Evolutionary conservation across 768 basidiomycete genomes (phyloP).

Genomic region (Arthromyces matolae): DNA sequence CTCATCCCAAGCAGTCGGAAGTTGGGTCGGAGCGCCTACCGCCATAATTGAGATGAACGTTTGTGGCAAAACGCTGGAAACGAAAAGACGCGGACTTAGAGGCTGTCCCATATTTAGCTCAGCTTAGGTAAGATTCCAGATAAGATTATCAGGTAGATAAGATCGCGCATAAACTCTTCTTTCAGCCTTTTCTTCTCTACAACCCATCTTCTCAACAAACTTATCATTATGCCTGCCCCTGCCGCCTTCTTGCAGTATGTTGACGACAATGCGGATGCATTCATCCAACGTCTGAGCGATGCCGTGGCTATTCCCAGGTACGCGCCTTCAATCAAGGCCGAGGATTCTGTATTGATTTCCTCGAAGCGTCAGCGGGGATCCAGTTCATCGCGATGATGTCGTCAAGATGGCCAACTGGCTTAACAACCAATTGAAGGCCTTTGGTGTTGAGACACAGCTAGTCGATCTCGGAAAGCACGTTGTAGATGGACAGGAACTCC

Average conservation of each 20-base stretch:
- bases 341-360: neutral
- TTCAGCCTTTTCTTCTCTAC: too few species aligned
- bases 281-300: conserved; percentile 74
- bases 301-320: conserved; percentile 85
- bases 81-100: too few species aligned
- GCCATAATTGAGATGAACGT: conserved; percentile 9
- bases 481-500: conserved; percentile 61
- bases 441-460: conserved; percentile 74
- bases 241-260: conserved; percentile 49
- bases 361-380: conserved; percentile 66
- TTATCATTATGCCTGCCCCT: conserved; percentile 44
- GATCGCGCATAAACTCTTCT: neutral
- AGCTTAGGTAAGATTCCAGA: conserved; percentile 10
- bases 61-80: too few species aligned
- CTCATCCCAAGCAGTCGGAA: conserved; percentile 20
- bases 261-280: conserved; percentile 64
- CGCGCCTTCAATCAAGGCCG: neutral
- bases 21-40: conserved; percentile 15
- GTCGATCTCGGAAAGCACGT: conserved; percentile 75
- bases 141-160: conserved; percentile 8
- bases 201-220: conserved; percentile 3
- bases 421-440: conserved; percentile 62
- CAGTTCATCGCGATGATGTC: conserved; percentile 68
- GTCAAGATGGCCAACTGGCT: conserved; percentile 86
- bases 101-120: neutral